A percentile compares a stretch with the other conserved stretches of the same genome.
Evolutionary conservation across 129 eudicot species (phyloP).

Genomic region (Chrysanthemum lavandulifolium): DNA sequence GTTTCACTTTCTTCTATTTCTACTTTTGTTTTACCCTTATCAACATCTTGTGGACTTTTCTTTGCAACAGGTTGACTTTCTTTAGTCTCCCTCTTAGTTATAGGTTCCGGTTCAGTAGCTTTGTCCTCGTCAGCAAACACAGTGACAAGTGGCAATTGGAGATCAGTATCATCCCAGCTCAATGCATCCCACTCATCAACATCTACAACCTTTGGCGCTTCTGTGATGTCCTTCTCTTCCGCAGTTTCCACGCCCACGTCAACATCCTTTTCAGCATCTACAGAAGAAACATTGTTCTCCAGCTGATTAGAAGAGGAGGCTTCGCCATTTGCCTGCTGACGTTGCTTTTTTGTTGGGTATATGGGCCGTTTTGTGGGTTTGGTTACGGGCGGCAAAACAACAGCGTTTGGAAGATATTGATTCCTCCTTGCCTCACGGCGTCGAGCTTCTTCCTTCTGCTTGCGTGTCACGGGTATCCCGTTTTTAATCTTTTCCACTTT

Average conservation of each 20-base stretch:
- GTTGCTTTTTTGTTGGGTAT: conserved; percentile 69
- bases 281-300: conserved; percentile 35
- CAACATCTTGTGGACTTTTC: conserved; percentile 36
- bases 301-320: conserved; percentile 36
- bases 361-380: conserved; percentile 65
- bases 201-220: conserved; percentile 37
- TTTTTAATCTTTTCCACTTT: conserved; percentile 59
- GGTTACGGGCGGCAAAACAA: conserved; percentile 46
- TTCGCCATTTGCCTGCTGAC: conserved; percentile 56
- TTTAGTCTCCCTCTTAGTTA: conserved; percentile 38
- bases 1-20: conserved; percentile 38
- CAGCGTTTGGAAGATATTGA: conserved; percentile 69
- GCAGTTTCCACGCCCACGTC: conserved; percentile 36
- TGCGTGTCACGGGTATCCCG: conserved; percentile 72
- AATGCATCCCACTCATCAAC: conserved; percentile 98
- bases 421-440: conserved; percentile 71
- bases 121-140: not conserved
- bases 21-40: conserved; percentile 28
- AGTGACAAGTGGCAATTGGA: too few relatives aligned
- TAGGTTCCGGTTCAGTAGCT: conserved; percentile 47
- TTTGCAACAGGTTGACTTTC: conserved; percentile 37
- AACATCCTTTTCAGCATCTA: conserved; percentile 53
- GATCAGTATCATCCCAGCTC: conserved; percentile 27
- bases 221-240: conserved; percentile 34
- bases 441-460: conserved; percentile 84